phyloP scores from a whole-genome alignment of 305 asterid species.

The Fraxinus greggii region DNA sequence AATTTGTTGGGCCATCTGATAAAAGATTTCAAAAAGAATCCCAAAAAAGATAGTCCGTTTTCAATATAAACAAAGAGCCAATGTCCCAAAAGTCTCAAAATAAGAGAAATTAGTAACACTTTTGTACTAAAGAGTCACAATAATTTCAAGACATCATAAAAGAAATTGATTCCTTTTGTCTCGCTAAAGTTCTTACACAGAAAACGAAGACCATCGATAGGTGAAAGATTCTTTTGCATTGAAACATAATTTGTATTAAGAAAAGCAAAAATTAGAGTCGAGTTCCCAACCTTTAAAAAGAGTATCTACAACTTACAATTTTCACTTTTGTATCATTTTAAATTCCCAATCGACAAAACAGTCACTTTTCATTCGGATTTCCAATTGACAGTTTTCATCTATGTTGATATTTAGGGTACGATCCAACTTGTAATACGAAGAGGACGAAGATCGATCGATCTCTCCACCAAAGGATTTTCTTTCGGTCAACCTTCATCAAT shows the following conservation, averaged over 20 bases:
- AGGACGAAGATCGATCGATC: neutral
- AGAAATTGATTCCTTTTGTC: slow-evolving; percentile 15
- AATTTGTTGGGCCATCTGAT: neutral
- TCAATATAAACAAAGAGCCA: slow-evolving; percentile 29
- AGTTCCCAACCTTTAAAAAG: neutral
- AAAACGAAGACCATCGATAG: slow-evolving; percentile 11
- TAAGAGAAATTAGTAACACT: slow-evolving; percentile 25
- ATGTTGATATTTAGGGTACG: neutral
- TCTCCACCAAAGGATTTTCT: neutral
- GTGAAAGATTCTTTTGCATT: neutral
- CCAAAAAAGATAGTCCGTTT: slow-evolving; percentile 22
- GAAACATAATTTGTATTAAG: too few relatives aligned
- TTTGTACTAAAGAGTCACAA: slow-evolving; percentile 11
- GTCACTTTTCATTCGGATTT: neutral
- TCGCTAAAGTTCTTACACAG: slow-evolving; percentile 28
- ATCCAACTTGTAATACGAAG: neutral
- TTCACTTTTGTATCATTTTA: neutral
- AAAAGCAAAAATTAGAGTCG: neutral
- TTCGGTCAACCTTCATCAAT: neutral
- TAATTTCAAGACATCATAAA: slow-evolving; percentile 36
- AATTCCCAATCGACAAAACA: neutral
- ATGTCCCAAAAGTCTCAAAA: slow-evolving; percentile 40
- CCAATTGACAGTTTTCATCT: neutral
- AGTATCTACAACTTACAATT: too few relatives aligned
- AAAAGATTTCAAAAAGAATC: neutral